Conservation (phyloP, 1,284 basidiomycete species). For the Rhizopogon parksii region DNA sequence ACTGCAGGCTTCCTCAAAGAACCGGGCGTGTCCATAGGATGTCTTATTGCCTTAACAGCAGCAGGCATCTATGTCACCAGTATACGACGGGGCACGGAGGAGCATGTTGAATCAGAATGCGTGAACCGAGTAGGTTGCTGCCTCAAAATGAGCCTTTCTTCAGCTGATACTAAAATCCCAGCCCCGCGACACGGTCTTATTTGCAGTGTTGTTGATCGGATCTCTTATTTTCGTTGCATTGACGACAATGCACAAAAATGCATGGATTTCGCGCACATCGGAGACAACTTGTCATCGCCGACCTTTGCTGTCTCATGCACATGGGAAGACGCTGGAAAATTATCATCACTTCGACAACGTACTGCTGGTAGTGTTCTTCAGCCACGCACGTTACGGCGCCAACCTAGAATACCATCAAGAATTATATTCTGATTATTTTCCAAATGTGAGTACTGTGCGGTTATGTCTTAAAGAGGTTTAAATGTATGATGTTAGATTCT, state of each 20-base stretch:
- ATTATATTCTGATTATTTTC: conserved; percentile 43
- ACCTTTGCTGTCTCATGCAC: conserved; percentile 3
- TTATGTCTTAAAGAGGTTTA: not conserved
- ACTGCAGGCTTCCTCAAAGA: conserved; percentile 1
- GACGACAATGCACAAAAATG: not conserved
- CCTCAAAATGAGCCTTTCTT: not conserved
- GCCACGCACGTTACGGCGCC: conserved; percentile 40
- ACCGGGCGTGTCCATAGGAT: conserved; percentile 6
- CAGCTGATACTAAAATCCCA: not conserved
- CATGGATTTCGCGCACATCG: not conserved
- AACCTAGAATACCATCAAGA: conserved; percentile 41
- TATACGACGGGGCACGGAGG: not conserved
- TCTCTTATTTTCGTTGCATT: not conserved
- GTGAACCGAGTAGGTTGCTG: not conserved
- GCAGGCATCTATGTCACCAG: conserved; percentile 2
- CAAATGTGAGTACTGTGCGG: conserved; percentile 33
- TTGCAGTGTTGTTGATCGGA: not conserved
- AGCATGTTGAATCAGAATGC: not conserved
- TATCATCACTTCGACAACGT: conserved; percentile 37
- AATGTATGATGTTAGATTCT: conserved; percentile 31
- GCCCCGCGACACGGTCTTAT: not conserved
- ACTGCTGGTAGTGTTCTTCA: conserved; percentile 44
- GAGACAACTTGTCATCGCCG: not conserved
- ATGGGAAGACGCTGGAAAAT: conserved; percentile 10
- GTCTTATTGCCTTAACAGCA: conserved; percentile 4